phyloP scores from a whole-genome alignment of 1,284 basidiomycete species.

The Heterobasidion irregulare region DNA sequence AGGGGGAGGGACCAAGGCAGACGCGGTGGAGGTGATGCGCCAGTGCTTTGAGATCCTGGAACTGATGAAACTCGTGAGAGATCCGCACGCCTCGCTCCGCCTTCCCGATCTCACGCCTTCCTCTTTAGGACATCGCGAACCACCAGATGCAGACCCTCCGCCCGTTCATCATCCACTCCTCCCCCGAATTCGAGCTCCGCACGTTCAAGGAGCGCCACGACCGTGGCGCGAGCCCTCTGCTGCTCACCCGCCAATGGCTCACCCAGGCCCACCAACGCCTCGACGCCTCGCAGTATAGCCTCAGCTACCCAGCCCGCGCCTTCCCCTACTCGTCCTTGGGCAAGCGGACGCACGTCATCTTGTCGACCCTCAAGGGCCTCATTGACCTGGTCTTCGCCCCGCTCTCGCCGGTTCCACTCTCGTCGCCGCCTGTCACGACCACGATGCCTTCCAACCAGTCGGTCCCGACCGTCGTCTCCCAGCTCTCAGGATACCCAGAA shows the following conservation, averaged over 20 bases:
- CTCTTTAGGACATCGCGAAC: slow-evolving; percentile 81
- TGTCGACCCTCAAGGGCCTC: slow-evolving; percentile 56
- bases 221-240: slow-evolving; percentile 21
- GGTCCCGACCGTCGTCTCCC: slow-evolving; percentile 23
- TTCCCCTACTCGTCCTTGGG: slow-evolving; percentile 12
- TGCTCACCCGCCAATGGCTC: slow-evolving; percentile 61
- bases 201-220: slow-evolving; percentile 58
- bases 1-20: slow-evolving; percentile 42
- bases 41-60: slow-evolving; percentile 89
- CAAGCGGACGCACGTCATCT: slow-evolving; percentile 17
- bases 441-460: slow-evolving; percentile 23
- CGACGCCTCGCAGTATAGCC: slow-evolving; percentile 14
- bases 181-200: slow-evolving; percentile 75
- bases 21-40: slow-evolving; percentile 71
- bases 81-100: slow-evolving; percentile 6
- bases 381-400: slow-evolving; percentile 65
- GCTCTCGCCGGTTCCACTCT: slow-evolving; percentile 27
- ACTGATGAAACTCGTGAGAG: slow-evolving; percentile 86
- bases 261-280: slow-evolving; percentile 31
- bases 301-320: slow-evolving; percentile 13
- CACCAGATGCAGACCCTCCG: slow-evolving; percentile 87
- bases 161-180: slow-evolving; percentile 76
- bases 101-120: slow-evolving; percentile 3
- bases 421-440: slow-evolving; percentile 21
- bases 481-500: slow-evolving; percentile 59